These are phyloP conservation scores for Cladophialophora bantiana DNA, from an alignment of 2,329 filamentous ascomycete genomes.

Conservation along the genomic window DNA sequence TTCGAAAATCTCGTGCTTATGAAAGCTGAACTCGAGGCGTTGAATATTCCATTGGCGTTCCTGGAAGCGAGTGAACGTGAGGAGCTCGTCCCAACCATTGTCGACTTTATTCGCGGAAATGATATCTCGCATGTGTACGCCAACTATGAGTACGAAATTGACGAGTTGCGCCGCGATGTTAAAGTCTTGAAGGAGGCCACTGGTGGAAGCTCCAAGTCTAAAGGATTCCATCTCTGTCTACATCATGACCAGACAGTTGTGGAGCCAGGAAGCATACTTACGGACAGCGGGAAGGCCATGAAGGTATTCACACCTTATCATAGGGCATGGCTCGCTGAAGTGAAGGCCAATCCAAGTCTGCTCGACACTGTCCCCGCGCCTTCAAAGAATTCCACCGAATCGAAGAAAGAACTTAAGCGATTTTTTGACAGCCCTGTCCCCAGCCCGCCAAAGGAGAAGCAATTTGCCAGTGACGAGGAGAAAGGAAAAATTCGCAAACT, in stretches of 20 bases:
- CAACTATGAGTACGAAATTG: constrained; percentile 57
- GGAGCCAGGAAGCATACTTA: constrained; percentile 54
- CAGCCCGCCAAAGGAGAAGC: constrained; percentile 43
- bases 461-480: constrained; percentile 45
- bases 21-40: constrained; percentile 55
- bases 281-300: constrained; percentile 54
- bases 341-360: constrained; percentile 52
- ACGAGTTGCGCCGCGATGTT: constrained; percentile 56
- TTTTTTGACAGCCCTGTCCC: constrained; percentile 45
- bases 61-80: constrained; percentile 52
- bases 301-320: constrained; percentile 62
- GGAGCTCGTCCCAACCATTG: constrained; percentile 51
- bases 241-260: constrained; percentile 60
- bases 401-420: constrained; percentile 47
- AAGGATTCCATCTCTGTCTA: constrained; percentile 49
- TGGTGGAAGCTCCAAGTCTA: constrained; percentile 36
- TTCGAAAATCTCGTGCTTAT: constrained; percentile 53
- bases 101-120: constrained; percentile 54
- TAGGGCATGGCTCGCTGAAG: constrained; percentile 53
- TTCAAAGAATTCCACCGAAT: constrained; percentile 45
- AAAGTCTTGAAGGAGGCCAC: constrained; percentile 50
- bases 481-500: constrained; percentile 46
- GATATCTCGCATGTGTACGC: constrained; percentile 57
- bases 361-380: constrained; percentile 53
- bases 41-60: constrained; percentile 59